Evolutionary conservation across 1,284 basidiomycete genomes (phyloP).

Genomic region (Volvariella surrecta): DNA sequence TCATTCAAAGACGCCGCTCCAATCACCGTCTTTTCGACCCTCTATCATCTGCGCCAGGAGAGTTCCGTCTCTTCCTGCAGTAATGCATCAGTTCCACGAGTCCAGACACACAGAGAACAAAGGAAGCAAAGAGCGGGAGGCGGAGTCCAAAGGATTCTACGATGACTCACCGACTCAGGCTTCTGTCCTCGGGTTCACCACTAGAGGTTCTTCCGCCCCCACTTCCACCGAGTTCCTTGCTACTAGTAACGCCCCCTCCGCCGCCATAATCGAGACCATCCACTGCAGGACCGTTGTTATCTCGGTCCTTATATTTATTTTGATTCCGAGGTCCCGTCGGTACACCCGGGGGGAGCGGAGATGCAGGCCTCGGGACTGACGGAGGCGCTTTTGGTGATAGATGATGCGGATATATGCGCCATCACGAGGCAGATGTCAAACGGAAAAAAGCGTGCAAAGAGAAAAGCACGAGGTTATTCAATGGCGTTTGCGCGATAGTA

Average conservation of each 20-base stretch:
- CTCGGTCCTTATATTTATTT: constrained; percentile 82
- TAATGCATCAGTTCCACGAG: constrained; percentile 3
- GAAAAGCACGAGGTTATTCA: constrained; percentile 6
- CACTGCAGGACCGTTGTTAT: constrained; percentile 68
- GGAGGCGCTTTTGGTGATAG: constrained; percentile 21
- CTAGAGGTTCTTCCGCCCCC: constrained; percentile 42
- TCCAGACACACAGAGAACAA: background rate
- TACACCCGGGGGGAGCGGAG: constrained; percentile 73
- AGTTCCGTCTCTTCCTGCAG: constrained; percentile 49
- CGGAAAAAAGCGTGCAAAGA: constrained; percentile 2
- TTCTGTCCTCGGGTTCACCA: constrained; percentile 50
- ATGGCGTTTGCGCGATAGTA: background rate
- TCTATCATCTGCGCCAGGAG: constrained; percentile 50
- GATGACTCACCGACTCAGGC: constrained; percentile 34
- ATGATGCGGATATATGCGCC: constrained; percentile 7
- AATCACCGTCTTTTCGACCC: constrained; percentile 59
- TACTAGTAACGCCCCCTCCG: constrained; percentile 24
- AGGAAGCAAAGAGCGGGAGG: constrained; percentile 2
- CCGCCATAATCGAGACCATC: constrained; percentile 83
- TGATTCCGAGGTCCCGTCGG: constrained; percentile 80
- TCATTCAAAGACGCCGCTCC: too few relatives aligned
- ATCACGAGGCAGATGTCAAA: constrained; percentile 2
- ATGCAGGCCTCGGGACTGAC: constrained; percentile 63
- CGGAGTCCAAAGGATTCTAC: background rate
- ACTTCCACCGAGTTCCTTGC: constrained; percentile 5